These are phyloP conservation scores for Thelonectria olida DNA, from an alignment of 2,329 filamentous ascomycete species.

Conservation along the genomic window DNA sequence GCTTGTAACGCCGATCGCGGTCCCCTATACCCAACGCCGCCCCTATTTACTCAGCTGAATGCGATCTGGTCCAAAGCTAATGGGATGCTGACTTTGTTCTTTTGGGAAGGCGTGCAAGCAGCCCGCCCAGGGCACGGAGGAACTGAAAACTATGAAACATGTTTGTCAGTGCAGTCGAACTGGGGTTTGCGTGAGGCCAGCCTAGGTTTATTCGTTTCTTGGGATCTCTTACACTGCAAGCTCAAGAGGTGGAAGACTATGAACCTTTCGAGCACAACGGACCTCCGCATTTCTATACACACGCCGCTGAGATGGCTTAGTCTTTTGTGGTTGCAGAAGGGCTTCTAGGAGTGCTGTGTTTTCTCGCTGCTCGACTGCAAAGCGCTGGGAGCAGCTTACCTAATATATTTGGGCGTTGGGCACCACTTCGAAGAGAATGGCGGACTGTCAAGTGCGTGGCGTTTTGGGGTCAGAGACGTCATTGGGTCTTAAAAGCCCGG, in stretches of 20 bases:
- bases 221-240: background rate
- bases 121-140: background rate
- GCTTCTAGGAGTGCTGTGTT: too few species aligned
- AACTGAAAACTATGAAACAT: background rate
- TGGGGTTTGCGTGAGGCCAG: background rate
- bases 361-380: too few species aligned
- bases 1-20: background rate
- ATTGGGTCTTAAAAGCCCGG: too few species aligned
- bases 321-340: too few species aligned
- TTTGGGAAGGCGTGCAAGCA: background rate
- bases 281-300: background rate
- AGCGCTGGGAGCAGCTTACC: too few species aligned
- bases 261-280: background rate
- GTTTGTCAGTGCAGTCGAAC: slow-evolving; percentile 2
- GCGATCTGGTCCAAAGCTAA: background rate
- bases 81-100: background rate
- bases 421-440: too few species aligned
- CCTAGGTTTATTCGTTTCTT: background rate
- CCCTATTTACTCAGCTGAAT: background rate
- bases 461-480: too few species aligned
- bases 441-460: too few species aligned
- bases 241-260: background rate
- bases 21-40: background rate
- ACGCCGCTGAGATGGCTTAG: background rate
- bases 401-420: too few species aligned